phyloP scores from a whole-genome alignment of 2,329 filamentous ascomycete species.

The Atkinsonella texensis region DNA sequence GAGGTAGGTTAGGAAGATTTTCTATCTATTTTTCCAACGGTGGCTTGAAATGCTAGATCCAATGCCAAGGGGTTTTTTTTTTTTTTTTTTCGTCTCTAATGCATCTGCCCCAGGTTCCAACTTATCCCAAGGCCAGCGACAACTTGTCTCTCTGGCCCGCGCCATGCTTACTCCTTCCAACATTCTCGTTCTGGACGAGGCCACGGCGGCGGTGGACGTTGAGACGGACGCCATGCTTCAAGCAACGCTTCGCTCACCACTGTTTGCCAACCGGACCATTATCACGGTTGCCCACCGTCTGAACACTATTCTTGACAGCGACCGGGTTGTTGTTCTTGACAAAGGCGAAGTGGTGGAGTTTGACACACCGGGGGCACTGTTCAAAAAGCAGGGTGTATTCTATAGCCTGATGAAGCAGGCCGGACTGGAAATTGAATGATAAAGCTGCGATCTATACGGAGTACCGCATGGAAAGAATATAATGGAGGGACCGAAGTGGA shows the following conservation, averaged over 20 bases:
- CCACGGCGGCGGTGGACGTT: slow-evolving; percentile 65
- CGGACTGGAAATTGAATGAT: slow-evolving; percentile 48
- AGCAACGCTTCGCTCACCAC: slow-evolving; percentile 46
- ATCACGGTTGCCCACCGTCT: slow-evolving; percentile 97
- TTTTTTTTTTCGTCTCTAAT: not conserved
- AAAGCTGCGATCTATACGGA: not conserved
- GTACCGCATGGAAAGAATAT: not conserved
- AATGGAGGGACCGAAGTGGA: not conserved
- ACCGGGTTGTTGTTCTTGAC: slow-evolving; percentile 88
- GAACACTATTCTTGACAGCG: slow-evolving; percentile 84
- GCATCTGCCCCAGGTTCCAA: slow-evolving; percentile 60
- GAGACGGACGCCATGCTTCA: slow-evolving; percentile 58
- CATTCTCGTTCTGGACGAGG: slow-evolving; percentile 93
- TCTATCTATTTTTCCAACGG: not conserved
- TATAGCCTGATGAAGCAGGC: slow-evolving; percentile 87
- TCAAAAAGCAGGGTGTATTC: slow-evolving; percentile 66
- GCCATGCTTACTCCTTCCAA: slow-evolving; percentile 92
- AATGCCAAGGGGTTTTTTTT: not conserved
- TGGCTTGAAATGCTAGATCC: no score
- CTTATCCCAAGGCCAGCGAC: slow-evolving; percentile 86
- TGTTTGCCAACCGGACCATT: slow-evolving; percentile 86
- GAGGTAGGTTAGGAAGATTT: slow-evolving; percentile 49
- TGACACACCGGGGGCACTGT: slow-evolving; percentile 69
- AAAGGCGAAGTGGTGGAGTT: slow-evolving; percentile 86
- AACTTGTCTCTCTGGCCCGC: slow-evolving; percentile 85